Conservation (phyloP, 1,139 yeast species). For the Yamadazyma jaroonii region DNA sequence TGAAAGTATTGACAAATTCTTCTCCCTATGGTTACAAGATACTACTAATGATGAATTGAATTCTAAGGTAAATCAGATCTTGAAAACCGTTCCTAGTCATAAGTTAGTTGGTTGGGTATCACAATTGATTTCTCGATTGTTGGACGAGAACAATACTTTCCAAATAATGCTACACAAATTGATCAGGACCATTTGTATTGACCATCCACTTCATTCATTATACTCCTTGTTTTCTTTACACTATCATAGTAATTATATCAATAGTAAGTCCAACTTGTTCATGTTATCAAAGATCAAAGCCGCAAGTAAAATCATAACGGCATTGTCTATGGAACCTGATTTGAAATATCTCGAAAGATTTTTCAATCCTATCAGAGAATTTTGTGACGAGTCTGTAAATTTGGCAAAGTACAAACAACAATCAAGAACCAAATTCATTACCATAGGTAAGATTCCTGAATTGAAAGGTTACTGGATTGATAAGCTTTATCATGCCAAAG, state of each 20-base stretch:
- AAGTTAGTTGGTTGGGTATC: conserved; percentile 79
- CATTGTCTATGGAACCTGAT: conserved; percentile 13
- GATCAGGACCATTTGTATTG: conserved; percentile 47
- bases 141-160: conserved; percentile 47
- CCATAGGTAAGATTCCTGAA: conserved; percentile 31
- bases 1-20: conserved; percentile 70
- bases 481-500: conserved; percentile 30
- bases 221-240: conserved; percentile 64
- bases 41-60: conserved; percentile 43
- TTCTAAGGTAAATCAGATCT: conserved; percentile 25
- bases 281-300: conserved; percentile 49
- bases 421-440: conserved; percentile 30
- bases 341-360: conserved; percentile 13
- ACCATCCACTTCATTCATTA: conserved; percentile 77
- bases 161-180: conserved; percentile 54
- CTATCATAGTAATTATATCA: conserved; percentile 36
- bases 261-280: conserved; percentile 25
- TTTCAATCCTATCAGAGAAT: conserved; percentile 29
- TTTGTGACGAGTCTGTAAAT: conserved; percentile 50
- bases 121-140: conserved; percentile 74
- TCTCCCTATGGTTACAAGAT: conserved; percentile 82
- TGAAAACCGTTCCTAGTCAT: conserved; percentile 48
- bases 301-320: conserved; percentile 46
- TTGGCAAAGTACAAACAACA: conserved; percentile 50
- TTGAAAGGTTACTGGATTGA: conserved; percentile 58